A percentile compares a stretch with the other conserved stretches of the same genome.
Evolutionary conservation across 2,329 filamentous ascomycete species (phyloP).

Genomic region (Dactylellina leptospora): DNA sequence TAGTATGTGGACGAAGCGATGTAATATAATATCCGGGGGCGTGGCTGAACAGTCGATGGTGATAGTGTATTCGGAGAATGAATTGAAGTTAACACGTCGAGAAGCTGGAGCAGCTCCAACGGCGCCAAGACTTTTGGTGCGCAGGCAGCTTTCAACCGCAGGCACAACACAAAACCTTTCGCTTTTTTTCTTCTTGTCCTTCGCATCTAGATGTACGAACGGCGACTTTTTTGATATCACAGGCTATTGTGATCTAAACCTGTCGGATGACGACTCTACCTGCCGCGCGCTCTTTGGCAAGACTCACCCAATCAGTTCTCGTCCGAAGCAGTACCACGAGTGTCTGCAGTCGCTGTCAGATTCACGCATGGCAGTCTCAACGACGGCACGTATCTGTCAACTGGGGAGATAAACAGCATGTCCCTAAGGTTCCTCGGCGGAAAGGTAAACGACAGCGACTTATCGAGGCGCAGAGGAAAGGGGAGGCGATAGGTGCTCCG

Average conservation of each 20-base stretch:
- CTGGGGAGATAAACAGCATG: constrained; percentile 28
- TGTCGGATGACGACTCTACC: constrained; percentile 39
- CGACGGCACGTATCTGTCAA: constrained; percentile 20
- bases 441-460: constrained; percentile 32
- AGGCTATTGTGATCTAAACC: no score
- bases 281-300: constrained; percentile 21
- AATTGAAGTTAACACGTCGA: constrained; percentile 38
- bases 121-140: constrained; percentile 18
- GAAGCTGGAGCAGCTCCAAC: constrained; percentile 7
- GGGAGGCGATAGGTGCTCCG: constrained; percentile 36
- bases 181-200: constrained; percentile 6
- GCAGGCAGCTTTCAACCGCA: constrained; percentile 8
- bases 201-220: not conserved
- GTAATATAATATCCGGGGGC: not conserved
- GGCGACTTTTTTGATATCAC: no score
- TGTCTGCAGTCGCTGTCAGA: constrained; percentile 30
- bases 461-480: constrained; percentile 33
- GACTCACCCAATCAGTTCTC: constrained; percentile 26
- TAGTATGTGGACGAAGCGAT: no score
- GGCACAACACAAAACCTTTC: constrained; percentile 28
- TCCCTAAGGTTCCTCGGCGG: constrained; percentile 15
- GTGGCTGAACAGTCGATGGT: not conserved
- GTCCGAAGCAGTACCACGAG: constrained; percentile 15
- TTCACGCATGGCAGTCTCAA: not conserved
- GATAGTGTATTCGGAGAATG: not conserved